phyloP scores from a whole-genome alignment of 2,329 filamentous ascomycete genomes.

The Claviceps sp. region DNA sequence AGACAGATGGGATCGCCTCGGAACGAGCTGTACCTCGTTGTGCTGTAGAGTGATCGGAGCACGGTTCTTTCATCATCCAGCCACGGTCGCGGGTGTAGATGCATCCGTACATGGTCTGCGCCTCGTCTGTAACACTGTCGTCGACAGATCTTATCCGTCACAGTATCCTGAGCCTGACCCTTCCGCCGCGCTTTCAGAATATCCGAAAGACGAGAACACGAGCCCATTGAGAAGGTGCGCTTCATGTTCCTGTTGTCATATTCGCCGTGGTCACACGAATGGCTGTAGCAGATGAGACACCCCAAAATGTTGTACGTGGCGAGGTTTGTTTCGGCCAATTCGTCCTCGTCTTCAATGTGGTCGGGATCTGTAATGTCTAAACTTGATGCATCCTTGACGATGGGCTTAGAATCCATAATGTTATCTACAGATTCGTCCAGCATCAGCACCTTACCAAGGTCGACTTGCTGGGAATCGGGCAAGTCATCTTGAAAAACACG shows the following conservation, averaged over 20 bases:
- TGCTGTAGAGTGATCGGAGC: constrained; percentile 32
- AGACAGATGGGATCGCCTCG: constrained; percentile 33
- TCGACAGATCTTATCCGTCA: constrained; percentile 17
- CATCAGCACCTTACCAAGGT: constrained; percentile 37
- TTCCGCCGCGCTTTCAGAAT: constrained; percentile 16
- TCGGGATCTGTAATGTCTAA: constrained; percentile 22
- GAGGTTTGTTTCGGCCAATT: constrained; percentile 32
- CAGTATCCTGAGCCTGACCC: constrained; percentile 3
- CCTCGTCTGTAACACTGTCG: constrained; percentile 27
- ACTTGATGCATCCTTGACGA: constrained; percentile 29
- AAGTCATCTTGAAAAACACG: constrained; percentile 32
- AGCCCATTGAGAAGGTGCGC: constrained; percentile 36
- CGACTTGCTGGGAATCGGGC: constrained; percentile 25
- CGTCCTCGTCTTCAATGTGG: constrained; percentile 22
- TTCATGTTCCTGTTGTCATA: constrained; percentile 41
- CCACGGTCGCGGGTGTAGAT: constrained; percentile 24
- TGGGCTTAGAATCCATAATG: constrained; percentile 39
- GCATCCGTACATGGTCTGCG: constrained; percentile 10
- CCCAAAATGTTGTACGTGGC: constrained; percentile 42
- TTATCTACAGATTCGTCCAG: constrained; percentile 41
- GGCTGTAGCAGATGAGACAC: constrained; percentile 45
- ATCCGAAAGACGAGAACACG: constrained; percentile 19
- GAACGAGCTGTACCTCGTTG: constrained; percentile 26
- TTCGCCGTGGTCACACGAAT: constrained; percentile 49
- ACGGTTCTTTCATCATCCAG: constrained; percentile 34